These are phyloP conservation scores for Arabidopsis suecica DNA, from an alignment of 345 rosid genomes.

Conservation along the genomic window DNA sequence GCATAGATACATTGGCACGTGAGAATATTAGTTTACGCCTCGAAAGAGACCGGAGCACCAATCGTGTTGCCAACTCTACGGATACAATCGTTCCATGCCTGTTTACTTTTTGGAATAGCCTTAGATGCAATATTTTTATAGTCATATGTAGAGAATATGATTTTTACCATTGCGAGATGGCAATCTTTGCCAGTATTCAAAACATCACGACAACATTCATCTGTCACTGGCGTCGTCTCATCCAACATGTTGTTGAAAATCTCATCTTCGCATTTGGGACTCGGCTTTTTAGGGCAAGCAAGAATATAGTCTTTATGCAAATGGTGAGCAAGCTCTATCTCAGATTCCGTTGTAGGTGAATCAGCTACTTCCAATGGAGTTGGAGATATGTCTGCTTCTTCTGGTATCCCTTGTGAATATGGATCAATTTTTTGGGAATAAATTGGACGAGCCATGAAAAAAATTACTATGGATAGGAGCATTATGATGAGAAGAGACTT, in stretches of 20 bases:
- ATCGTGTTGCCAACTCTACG: constrained; percentile 15
- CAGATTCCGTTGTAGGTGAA: constrained; percentile 12
- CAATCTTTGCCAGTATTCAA: constrained; percentile 32
- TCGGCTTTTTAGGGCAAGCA: not conserved
- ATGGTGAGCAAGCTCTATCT: not conserved
- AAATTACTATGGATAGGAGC: not conserved
- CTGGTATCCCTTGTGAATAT: not conserved
- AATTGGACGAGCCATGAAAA: not conserved
- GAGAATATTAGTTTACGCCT: not conserved
- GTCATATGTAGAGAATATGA: constrained; percentile 13
- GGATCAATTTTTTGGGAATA: not conserved
- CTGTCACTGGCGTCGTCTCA: not conserved
- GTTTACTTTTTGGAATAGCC: constrained; percentile 29
- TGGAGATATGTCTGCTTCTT: constrained; percentile 27
- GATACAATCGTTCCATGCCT: constrained; percentile 24
- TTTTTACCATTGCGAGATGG: not conserved
- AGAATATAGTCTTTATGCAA: not conserved
- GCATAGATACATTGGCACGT: not conserved
- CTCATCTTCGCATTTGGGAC: not conserved
- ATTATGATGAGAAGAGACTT: constrained; percentile 16
- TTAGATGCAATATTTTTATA: constrained; percentile 24
- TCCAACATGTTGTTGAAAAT: constrained; percentile 14
- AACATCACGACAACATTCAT: constrained; percentile 30
- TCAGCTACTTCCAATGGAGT: constrained; percentile 1
- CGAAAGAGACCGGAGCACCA: constrained; percentile 14